Base-by-base conservation (phyloP, 352 stramenopile genomes). In the Phytophthora citrophthora region DNA sequence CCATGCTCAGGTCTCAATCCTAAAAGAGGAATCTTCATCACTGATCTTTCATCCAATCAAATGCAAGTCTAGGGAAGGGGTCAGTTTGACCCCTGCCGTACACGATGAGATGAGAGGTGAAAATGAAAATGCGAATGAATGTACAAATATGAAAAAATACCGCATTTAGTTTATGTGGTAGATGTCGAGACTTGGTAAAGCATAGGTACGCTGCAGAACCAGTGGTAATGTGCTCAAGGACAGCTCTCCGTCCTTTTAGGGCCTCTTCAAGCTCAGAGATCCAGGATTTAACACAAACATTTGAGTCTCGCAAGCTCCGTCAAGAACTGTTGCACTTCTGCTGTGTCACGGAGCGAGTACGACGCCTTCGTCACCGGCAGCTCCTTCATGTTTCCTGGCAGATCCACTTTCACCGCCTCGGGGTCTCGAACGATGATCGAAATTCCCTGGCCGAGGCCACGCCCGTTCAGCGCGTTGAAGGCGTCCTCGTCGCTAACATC, bases 401-500 rank as follows among this genome's bases (percentile, higher is more conserved):
- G 60, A 34, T 86, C 72, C 39, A 83, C 54, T 27, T 76, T 77
- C 44, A 51, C 54, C 9, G 79, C 76, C 36, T 86, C 70, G 1
- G 77, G 79, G 43, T 89, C 79, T 38, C 72, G 79, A 13, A 89
- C 81, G 29, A 88, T 86, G 62, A 89, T 88, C 15, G 77, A 88
- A 44, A 89, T 74, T 6, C 76, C 81, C 23, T 78, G 72, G 49
- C 81, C 77, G 7, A 79, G 41, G 18, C 67, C 53, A 10, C 77
- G 72, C 11, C 62, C 74, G 43, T 90, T 85, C 20, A 90, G 67
- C 11, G 72, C 76, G 38, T 68, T 74, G 50, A 90, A 90, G 5
- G 77, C 81, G 31, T 90, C 81, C 57, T 94, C 86, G 41, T 94
- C 87, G 40, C 83, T 95, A 31, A 89, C 84, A 40, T 94, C 85